Percentiles rank a stretch among this genome's conserved stretches.
phyloP scores from a whole-genome alignment of 176 grass and related monocot genomes.

The Phoenix dactylifera region DNA sequence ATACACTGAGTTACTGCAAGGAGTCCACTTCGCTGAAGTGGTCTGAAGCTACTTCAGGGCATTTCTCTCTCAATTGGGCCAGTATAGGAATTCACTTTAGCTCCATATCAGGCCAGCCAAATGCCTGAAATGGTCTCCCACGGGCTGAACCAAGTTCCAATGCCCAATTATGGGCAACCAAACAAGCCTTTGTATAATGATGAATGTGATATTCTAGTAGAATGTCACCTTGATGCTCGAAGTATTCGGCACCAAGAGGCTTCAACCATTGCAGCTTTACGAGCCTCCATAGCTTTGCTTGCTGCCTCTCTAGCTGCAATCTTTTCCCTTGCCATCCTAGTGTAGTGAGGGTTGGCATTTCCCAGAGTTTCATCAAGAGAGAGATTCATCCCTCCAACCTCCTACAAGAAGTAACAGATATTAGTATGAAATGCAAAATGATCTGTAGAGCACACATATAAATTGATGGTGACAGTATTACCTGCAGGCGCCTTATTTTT shows the following conservation, averaged over 20 bases:
- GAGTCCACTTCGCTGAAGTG: no score
- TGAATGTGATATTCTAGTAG: constrained; percentile 3
- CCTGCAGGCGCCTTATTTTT: constrained; percentile 91
- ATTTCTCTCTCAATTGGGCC: no score
- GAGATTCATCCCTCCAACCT: constrained; percentile 65
- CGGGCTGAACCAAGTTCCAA: background rate
- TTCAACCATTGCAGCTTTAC: constrained; percentile 88
- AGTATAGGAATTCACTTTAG: no score
- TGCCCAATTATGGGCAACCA: background rate
- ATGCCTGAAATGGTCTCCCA: no score
- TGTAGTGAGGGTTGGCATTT: constrained; percentile 80
- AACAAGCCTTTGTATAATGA: background rate
- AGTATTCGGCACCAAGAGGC: constrained; percentile 93
- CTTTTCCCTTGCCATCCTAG: constrained; percentile 85
- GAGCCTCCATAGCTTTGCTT: constrained; percentile 66
- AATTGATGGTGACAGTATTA: constrained; percentile 7
- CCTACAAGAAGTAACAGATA: constrained; percentile 27
- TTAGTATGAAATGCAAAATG: background rate
- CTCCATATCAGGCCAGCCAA: no score
- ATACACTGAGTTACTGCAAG: no score
- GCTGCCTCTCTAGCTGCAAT: constrained; percentile 83
- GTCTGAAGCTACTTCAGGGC: no score
- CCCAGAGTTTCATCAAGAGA: constrained; percentile 68
- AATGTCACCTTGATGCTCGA: constrained; percentile 72
- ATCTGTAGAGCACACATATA: constrained; percentile 37